phyloP scores from a whole-genome alignment of 805 yeast species.

The Dipodascus geniculatus region DNA sequence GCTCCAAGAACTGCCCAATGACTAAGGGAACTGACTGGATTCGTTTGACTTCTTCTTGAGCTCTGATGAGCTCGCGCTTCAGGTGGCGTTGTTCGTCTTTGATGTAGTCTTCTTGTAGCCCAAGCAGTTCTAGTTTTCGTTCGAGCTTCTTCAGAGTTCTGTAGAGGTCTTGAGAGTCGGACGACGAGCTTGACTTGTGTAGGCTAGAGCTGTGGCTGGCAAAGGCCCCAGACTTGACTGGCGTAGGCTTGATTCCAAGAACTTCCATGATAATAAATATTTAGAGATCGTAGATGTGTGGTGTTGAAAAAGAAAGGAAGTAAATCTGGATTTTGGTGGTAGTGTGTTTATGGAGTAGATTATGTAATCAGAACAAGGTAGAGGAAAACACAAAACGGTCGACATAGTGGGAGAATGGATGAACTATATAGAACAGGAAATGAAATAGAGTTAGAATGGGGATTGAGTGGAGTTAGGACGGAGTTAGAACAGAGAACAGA shows the following conservation, averaged over 20 bases:
- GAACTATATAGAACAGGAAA: too few species aligned
- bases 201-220: background rate
- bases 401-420: background rate
- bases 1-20: constrained; percentile 95
- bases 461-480: too few species aligned
- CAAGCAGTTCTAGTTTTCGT: constrained; percentile 74
- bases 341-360: background rate
- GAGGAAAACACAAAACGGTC: background rate
- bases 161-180: constrained; percentile 52
- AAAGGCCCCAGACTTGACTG: background rate
- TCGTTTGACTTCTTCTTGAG: constrained; percentile 96
- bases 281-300: background rate
- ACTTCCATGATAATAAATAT: constrained; percentile 9
- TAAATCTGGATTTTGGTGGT: background rate
- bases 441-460: too few species aligned
- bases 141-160: constrained; percentile 77
- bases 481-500: too few species aligned
- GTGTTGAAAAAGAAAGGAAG: background rate
- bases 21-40: constrained; percentile 96
- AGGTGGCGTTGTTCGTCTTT: constrained; percentile 97
- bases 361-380: background rate
- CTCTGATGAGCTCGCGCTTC: constrained; percentile 86
- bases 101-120: constrained; percentile 89
- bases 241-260: constrained; percentile 8
- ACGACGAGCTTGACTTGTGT: constrained; percentile 10